These are phyloP conservation scores for Plasmodium coatneyi DNA, from an alignment of 169 alveolate genomes.

Conservation along the genomic window DNA sequence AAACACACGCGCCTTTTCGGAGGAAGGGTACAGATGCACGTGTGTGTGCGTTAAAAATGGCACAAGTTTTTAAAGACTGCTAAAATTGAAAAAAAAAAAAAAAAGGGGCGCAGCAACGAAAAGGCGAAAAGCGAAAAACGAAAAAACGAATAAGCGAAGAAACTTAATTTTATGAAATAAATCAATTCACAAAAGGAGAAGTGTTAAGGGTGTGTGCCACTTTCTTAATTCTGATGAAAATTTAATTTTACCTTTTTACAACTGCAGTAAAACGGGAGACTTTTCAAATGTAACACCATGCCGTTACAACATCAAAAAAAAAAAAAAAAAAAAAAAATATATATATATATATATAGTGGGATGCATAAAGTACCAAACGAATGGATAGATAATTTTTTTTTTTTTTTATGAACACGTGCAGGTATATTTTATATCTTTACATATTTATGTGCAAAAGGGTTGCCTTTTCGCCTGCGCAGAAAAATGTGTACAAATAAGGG, in stretches of 20 bases:
- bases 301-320: slow-evolving; percentile 4
- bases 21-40: background rate
- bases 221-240: slow-evolving; percentile 10
- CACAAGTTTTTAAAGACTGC: slow-evolving; percentile 12
- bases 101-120: background rate
- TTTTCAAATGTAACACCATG: background rate
- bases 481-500: background rate
- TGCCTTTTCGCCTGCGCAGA: background rate
- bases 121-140: background rate
- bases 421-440: background rate
- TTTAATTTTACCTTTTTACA: slow-evolving; percentile 29
- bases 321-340: background rate
- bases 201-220: background rate
- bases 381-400: background rate
- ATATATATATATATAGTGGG: background rate
- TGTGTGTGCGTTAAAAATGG: slow-evolving; percentile 4
- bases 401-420: background rate
- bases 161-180: slow-evolving; percentile 21
- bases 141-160: background rate
- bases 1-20: slow-evolving; percentile 1
- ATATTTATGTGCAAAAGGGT: background rate
- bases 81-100: slow-evolving; percentile 2
- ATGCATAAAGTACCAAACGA: background rate
- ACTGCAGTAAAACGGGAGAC: slow-evolving; percentile 32
- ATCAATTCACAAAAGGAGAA: slow-evolving; percentile 4